Percentiles rank a stretch among this genome's conserved stretches.
Conservation (phyloP, 345 rosid genomes). For the Nasturtium officinale region DNA sequence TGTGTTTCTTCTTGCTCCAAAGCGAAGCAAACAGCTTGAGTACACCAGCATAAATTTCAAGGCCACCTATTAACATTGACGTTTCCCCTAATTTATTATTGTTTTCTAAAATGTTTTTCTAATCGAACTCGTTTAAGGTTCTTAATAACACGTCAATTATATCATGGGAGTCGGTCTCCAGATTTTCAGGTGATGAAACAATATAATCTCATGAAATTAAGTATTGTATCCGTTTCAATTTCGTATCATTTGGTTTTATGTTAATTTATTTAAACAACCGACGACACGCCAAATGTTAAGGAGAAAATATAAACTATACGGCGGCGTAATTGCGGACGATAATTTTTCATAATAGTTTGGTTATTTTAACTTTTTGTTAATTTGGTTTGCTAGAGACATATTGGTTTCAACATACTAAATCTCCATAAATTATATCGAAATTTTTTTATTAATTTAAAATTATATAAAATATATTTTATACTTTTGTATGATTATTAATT, state of each 20-base stretch:
- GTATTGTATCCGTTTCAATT: constrained; percentile 19
- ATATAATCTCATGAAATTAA: constrained; percentile 1
- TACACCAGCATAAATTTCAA: constrained; percentile 13
- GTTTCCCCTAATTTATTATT: constrained; percentile 28
- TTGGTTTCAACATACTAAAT: background rate
- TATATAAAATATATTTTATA: too few species aligned
- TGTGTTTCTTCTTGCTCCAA: constrained; percentile 37
- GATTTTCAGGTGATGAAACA: background rate
- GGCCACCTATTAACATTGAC: constrained; percentile 40
- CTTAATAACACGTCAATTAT: constrained; percentile 14
- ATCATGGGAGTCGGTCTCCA: constrained; percentile 11
- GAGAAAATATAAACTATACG: background rate
- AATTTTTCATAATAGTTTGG: constrained; percentile 10
- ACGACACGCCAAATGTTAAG: constrained; percentile 5
- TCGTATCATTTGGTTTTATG: constrained; percentile 27
- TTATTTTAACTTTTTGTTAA: background rate
- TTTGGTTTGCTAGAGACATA: background rate
- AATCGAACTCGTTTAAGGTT: constrained; percentile 34
- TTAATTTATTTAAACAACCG: constrained; percentile 14
- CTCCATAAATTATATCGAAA: too few species aligned
- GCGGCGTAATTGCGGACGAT: constrained; percentile 26
- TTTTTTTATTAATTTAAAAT: too few species aligned
- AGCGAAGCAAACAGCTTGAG: constrained; percentile 40
- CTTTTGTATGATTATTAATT: too few species aligned
- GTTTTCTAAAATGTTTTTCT: background rate